phyloP scores from a whole-genome alignment of 192 early-diverging fungal species.

The Linnemannia zychae region DNA sequence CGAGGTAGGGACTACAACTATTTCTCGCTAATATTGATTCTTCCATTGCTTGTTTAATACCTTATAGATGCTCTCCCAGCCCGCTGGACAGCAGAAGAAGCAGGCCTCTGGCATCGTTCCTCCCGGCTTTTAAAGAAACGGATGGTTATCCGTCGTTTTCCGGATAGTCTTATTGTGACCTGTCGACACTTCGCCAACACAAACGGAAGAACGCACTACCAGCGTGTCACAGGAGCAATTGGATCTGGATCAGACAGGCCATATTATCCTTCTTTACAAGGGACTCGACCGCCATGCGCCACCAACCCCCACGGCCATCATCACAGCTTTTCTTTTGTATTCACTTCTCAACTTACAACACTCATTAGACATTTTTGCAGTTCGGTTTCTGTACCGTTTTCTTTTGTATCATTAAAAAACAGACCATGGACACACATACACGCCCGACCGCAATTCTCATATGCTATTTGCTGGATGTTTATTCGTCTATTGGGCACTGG shows the following conservation, averaged over 20 bases:
- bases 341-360: neutral
- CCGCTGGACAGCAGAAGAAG: constrained; percentile 48
- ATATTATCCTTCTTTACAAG: neutral
- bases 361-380: constrained; percentile 7
- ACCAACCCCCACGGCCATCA: neutral
- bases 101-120: constrained; percentile 47
- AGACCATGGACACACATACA: neutral
- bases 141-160: neutral
- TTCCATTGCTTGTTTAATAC: neutral
- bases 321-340: neutral
- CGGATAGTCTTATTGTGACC: neutral
- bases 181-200: neutral
- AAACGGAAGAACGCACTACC: neutral
- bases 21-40: neutral
- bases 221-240: neutral
- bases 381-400: constrained; percentile 14
- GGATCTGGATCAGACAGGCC: neutral
- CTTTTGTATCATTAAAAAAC: constrained; percentile 26
- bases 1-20: too few relatives aligned
- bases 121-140: constrained; percentile 38
- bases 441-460: neutral
- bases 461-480: neutral
- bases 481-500: constrained; percentile 6
- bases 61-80: constrained; percentile 53
- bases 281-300: neutral